Evolutionary conservation across 2,329 filamentous ascomycete genomes (phyloP), one percentile per base, ranked within the genome.

Genomic region (Lasiodiplodia sp.): DNA sequence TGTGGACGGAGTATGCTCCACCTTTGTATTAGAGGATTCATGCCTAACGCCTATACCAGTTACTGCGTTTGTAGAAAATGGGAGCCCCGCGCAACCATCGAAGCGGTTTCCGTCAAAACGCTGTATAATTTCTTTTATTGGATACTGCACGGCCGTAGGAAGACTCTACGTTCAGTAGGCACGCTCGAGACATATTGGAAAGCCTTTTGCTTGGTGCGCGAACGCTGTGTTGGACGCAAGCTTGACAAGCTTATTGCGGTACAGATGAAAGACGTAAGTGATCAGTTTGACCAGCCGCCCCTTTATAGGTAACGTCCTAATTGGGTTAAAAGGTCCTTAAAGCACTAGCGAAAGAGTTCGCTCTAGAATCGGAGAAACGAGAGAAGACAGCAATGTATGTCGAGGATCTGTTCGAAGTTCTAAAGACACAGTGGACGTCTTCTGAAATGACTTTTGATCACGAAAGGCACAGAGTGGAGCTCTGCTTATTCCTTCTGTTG

Each of bases 401-500:
- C 10, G 70, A 72, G 44, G 72, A 73, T 52, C 60, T 72, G 25
- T 72, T 72, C 64, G 66, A 72, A 63, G 68, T 72, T 31, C 69
- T 73, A 0, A 71, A 70, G 57, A 71, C 63, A 7, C 66, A 71
- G 6, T 72, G 56, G 71, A 68, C n/a, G 34, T 73, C 69, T 16
- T 31, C 47, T 31, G 57, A 71, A 44, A 52, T 72, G 21, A 31
- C 25, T 14, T 51, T 73, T 21, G 66, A 73, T 14, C 52, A 72
- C 60, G 69, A 73, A 44, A 52, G 65, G 28, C 49, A 70, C 23
- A 51, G 71, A n/a, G 49, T 70, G 21, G 56, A 71, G 57, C 69
- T 72, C 16, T 69, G 69, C 21, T 57, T 72, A 6, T 57, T 70
- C 14, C 23, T 72, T 2, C 62, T 34, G 12, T 16, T 55, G 18